Percentiles rank a stretch among this genome's conserved stretches.
phyloP scores from a whole-genome alignment of 805 yeast genomes.

The Candida dajiaensis region DNA sequence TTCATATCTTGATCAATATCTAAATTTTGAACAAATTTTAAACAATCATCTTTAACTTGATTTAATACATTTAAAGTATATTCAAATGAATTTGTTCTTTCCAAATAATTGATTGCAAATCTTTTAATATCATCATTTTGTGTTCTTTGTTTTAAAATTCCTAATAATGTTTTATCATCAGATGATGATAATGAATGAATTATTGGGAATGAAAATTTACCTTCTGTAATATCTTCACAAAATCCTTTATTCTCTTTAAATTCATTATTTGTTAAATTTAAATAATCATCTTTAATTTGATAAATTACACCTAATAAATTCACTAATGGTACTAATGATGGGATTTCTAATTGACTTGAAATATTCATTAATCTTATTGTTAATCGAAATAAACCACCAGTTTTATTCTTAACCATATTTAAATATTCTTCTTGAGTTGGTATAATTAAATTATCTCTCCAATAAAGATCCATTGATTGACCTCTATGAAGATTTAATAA shows the following conservation, averaged over 20 bases:
- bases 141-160: slow-evolving; percentile 50
- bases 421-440: slow-evolving; percentile 63
- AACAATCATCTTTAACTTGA: slow-evolving; percentile 7
- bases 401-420: slow-evolving; percentile 79
- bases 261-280: slow-evolving; percentile 53
- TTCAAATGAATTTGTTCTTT: slow-evolving; percentile 20
- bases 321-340: slow-evolving; percentile 49
- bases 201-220: slow-evolving; percentile 83
- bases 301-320: slow-evolving; percentile 76
- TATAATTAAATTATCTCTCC: slow-evolving; percentile 65
- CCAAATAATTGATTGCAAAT: slow-evolving; percentile 44
- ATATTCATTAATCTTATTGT: slow-evolving; percentile 59
- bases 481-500: slow-evolving; percentile 81
- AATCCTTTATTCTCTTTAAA: slow-evolving; percentile 64
- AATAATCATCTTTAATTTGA: slow-evolving; percentile 81
- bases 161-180: slow-evolving; percentile 35
- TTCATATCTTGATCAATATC: neutral
- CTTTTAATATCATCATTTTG: slow-evolving; percentile 42
- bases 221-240: slow-evolving; percentile 85
- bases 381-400: slow-evolving; percentile 83
- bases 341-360: slow-evolving; percentile 18
- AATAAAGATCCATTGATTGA: slow-evolving; percentile 82
- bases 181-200: slow-evolving; percentile 52
- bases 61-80: slow-evolving; percentile 13
- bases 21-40: neutral